Percentiles rank a stretch among this genome's conserved stretches.
These are phyloP conservation scores for Pseudomicrostroma phylloplanum DNA, from an alignment of 1,284 basidiomycete genomes.

Conservation along the genomic window DNA sequence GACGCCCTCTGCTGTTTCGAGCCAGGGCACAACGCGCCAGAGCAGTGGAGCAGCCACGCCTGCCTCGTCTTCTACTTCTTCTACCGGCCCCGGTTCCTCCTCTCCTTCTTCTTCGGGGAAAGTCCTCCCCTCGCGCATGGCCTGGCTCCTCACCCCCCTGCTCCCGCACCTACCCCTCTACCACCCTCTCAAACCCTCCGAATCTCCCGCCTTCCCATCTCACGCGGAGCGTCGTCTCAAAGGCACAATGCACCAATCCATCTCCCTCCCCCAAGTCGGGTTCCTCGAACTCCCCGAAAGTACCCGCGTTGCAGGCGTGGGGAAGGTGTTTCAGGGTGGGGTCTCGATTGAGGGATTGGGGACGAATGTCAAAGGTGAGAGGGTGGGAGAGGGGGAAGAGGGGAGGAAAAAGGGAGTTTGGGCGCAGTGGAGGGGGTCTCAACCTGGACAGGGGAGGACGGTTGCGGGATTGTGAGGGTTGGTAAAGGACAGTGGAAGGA, in stretches of 20 bases:
- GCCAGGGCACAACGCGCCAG: too few species aligned
- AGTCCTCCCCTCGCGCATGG: conserved; percentile 12
- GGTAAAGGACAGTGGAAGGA: too few species aligned
- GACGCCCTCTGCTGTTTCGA: too few species aligned
- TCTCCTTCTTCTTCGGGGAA: conserved; percentile 4
- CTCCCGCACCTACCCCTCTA: conserved; percentile 38
- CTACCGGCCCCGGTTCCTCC: too few species aligned
- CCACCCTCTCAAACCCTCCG: conserved; percentile 36
- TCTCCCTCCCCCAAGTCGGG: conserved; percentile 35
- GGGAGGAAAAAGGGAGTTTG: conserved; percentile 2
- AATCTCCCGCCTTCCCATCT: conserved; percentile 14
- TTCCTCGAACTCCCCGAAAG: conserved; percentile 32
- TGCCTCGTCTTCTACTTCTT: too few species aligned
- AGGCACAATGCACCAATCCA: conserved; percentile 27
- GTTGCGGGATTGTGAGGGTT: neutral
- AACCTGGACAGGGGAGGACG: neutral
- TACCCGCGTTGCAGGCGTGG: conserved; percentile 26
- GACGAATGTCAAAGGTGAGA: conserved; percentile 4
- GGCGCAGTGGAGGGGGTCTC: neutral
- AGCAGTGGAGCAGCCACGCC: neutral
- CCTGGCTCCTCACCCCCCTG: conserved; percentile 39
- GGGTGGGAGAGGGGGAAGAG: neutral
- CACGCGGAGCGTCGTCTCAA: conserved; percentile 14
- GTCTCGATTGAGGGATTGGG: conserved; percentile 7
- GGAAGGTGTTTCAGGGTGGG: conserved; percentile 31